phyloP scores from a whole-genome alignment of 1,139 yeast genomes.

The Lodderomyces parapsilosis region DNA sequence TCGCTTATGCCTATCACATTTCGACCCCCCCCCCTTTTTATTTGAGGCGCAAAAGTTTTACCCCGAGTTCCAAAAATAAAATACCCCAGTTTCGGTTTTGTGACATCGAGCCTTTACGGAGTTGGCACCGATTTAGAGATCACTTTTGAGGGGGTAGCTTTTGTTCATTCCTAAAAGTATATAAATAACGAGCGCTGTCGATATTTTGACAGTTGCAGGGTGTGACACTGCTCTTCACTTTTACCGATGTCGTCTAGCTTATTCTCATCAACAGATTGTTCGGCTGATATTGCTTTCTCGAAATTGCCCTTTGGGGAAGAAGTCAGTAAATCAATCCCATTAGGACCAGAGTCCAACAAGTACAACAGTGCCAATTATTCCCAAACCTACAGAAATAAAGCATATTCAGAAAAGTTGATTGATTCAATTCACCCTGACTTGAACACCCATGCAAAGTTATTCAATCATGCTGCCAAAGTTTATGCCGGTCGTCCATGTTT shows the following conservation, averaged over 20 bases:
- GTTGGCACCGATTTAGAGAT: neutral
- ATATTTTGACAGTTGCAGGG: too few relatives aligned
- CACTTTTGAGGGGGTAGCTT: neutral
- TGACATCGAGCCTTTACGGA: neutral
- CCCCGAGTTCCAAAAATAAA: neutral
- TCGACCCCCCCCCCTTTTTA: too few relatives aligned
- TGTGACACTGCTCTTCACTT: too few relatives aligned
- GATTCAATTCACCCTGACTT: constrained; percentile 20
- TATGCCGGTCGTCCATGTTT: constrained; percentile 27
- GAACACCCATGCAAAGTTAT: constrained; percentile 28
- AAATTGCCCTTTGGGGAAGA: constrained; percentile 16
- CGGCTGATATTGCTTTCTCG: constrained; percentile 13
- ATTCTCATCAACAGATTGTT: constrained; percentile 7
- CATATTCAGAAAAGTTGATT: constrained; percentile 10
- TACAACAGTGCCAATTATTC: constrained; percentile 12
- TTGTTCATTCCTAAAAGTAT: neutral
- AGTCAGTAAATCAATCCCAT: constrained; percentile 8
- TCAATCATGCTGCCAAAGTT: constrained; percentile 23
- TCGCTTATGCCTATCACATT: too few relatives aligned
- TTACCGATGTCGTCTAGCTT: constrained; percentile 13
- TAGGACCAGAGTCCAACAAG: constrained; percentile 5
- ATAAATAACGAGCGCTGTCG: too few relatives aligned
- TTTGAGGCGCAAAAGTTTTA: neutral
- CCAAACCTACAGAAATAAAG: constrained; percentile 15
- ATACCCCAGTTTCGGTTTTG: neutral